A percentile compares a stretch with the other conserved stretches of the same genome.
Conservation (phyloP, 176 grass and related monocot species). For the Aegilops sharonensis region DNA sequence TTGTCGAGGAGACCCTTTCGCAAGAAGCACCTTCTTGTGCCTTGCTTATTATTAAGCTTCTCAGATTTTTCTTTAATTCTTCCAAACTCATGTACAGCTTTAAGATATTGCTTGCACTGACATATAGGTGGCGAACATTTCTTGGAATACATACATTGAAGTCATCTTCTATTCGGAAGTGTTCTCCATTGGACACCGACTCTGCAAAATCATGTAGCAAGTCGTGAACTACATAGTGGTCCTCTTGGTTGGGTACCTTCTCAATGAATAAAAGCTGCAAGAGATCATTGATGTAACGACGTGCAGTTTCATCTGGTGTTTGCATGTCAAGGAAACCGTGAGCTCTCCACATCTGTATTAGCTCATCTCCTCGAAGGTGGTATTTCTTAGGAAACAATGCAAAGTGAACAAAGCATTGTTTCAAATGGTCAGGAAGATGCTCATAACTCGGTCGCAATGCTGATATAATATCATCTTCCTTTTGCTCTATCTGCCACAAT, state of each 20-base stretch:
- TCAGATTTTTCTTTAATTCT: constrained; percentile 32
- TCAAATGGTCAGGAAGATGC: constrained; percentile 40
- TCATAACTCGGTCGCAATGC: constrained; percentile 48
- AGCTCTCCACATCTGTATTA: constrained; percentile 47
- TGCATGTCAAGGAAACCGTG: constrained; percentile 39
- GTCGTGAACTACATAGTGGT: constrained; percentile 46
- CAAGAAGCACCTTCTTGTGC: background rate
- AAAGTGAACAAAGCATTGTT: constrained; percentile 46
- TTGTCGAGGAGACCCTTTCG: background rate
- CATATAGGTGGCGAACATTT: constrained; percentile 44
- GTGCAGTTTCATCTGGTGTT: constrained; percentile 29
- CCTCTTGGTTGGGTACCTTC: background rate
- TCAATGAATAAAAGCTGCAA: constrained; percentile 41
- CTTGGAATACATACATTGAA: constrained; percentile 3
- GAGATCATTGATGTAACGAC: constrained; percentile 36
- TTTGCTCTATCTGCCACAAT: constrained; percentile 40
- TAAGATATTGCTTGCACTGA: constrained; percentile 25
- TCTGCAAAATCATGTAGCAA: constrained; percentile 54
- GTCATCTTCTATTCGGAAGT: constrained; percentile 44
- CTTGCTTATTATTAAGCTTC: constrained; percentile 43
- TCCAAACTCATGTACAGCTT: background rate
- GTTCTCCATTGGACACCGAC: constrained; percentile 34
- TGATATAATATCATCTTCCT: constrained; percentile 48
- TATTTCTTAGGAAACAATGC: constrained; percentile 49
- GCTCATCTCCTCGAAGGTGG: background rate